Conservation (phyloP, 2,329 filamentous ascomycete species). For the Colletotrichum sansevieriae region DNA sequence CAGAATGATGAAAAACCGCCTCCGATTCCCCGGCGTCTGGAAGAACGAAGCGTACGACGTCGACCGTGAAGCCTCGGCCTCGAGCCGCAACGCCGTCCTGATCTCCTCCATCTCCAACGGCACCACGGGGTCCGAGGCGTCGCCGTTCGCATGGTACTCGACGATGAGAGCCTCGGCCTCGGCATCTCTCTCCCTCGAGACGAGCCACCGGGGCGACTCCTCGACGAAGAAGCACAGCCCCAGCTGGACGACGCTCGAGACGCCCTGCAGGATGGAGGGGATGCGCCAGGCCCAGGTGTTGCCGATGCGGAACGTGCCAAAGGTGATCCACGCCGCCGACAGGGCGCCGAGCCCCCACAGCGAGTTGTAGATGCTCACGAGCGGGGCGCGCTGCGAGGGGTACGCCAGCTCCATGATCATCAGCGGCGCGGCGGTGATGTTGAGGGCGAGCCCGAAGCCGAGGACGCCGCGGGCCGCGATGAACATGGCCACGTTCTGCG, state of each 20-base stretch:
- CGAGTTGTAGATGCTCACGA: no score
- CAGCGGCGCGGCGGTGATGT: no score
- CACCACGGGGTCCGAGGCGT: constrained; percentile 63
- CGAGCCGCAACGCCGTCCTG: constrained; percentile 34
- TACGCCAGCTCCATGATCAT: no score
- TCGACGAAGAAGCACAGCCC: constrained; percentile 43
- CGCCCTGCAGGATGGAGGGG: constrained; percentile 32
- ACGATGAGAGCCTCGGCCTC: constrained; percentile 49
- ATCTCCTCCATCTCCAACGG: constrained; percentile 47
- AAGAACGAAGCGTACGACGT: constrained; percentile 44
- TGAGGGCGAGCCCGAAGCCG: no score
- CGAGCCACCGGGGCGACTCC: constrained; percentile 52
- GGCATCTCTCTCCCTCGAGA: constrained; percentile 49
- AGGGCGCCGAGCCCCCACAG: no score
- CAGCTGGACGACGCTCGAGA: constrained; percentile 31
- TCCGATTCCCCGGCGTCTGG: constrained; percentile 44
- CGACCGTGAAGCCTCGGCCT: constrained; percentile 34
- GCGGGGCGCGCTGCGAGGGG: no score
- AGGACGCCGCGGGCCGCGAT: no score
- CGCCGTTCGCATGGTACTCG: constrained; percentile 65
- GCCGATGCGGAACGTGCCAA: constrained; percentile 38
- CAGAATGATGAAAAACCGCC: constrained; percentile 59
- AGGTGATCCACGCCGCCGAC: constrained; percentile 32
- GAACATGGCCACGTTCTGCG: no score
- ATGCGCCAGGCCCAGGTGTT: constrained; percentile 38